phyloP scores from a whole-genome alignment of 331 rosid species.

The Pyrus hybrid region DNA sequence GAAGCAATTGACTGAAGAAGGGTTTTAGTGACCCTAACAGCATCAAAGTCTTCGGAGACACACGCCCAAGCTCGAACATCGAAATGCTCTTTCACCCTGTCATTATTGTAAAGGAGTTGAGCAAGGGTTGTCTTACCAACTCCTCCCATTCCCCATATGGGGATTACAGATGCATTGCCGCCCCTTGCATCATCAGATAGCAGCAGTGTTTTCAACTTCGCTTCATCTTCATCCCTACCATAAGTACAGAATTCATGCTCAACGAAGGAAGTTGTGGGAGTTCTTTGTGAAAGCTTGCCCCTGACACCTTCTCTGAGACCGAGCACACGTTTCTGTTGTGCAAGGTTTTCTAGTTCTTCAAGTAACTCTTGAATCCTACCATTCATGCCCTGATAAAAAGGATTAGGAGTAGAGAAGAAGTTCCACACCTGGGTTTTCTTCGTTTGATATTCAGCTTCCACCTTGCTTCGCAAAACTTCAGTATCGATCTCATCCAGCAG shows the following conservation, averaged over 20 bases:
- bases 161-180: neutral
- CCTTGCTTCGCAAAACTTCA: neutral
- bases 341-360: neutral
- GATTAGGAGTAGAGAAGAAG: neutral
- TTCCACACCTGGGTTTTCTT: neutral
- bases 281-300: neutral
- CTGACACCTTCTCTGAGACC: slow-evolving; percentile 2
- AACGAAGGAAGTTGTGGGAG: neutral
- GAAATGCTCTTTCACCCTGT: too few species aligned
- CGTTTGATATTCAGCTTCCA: slow-evolving; percentile 3
- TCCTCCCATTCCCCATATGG: neutral
- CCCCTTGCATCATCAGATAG: neutral
- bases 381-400: neutral
- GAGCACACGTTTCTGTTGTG: neutral
- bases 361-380: neutral
- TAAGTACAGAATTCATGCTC: slow-evolving; percentile 5
- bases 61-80: too few species aligned
- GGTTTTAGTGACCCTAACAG: neutral
- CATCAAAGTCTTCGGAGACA: neutral
- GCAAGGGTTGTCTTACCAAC: neutral
- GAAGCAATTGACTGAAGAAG: neutral
- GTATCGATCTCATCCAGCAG: slow-evolving; percentile 5
- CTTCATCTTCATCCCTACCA: slow-evolving; percentile 10
- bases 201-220: neutral
- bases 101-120: too few species aligned